phyloP scores from a whole-genome alignment of 2,329 filamentous ascomycete species.

The Phialemoniopsis sp. region DNA sequence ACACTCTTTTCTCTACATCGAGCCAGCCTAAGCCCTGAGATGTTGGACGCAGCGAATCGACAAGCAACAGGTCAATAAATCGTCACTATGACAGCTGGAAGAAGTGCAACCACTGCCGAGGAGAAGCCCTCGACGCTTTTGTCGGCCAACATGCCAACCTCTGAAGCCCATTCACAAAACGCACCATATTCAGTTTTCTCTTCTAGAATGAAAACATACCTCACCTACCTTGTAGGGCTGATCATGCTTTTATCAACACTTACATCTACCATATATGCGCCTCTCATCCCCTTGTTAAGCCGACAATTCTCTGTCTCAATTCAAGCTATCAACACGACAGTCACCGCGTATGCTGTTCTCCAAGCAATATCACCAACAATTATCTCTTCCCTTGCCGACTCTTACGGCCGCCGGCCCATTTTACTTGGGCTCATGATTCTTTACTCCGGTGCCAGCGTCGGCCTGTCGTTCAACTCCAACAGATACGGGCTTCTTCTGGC shows the following conservation, averaged over 20 bases:
- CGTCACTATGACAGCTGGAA: no score
- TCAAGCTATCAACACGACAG: conserved; percentile 31
- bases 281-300: conserved; percentile 24
- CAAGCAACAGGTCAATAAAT: no score
- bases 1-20: no score
- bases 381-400: conserved; percentile 54
- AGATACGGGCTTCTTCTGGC: conserved; percentile 49
- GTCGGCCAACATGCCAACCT: no score
- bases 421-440: conserved; percentile 50
- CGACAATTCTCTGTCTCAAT: conserved; percentile 19
- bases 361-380: conserved; percentile 54
- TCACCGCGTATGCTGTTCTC: conserved; percentile 54
- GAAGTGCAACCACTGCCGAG: no score
- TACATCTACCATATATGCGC: conserved; percentile 39
- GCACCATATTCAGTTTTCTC: background rate
- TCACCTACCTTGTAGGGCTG: conserved; percentile 1
- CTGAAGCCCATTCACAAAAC: no score
- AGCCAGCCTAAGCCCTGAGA: no score
- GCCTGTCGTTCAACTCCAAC: conserved; percentile 44
- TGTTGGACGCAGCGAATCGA: no score
- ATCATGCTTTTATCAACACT: conserved; percentile 5
- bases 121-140: no score
- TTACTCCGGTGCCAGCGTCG: conserved; percentile 49
- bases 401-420: conserved; percentile 48
- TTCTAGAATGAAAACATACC: background rate